Conservation (phyloP, 164 flowering plant species). For the Tetrastigma voinierianum region DNA sequence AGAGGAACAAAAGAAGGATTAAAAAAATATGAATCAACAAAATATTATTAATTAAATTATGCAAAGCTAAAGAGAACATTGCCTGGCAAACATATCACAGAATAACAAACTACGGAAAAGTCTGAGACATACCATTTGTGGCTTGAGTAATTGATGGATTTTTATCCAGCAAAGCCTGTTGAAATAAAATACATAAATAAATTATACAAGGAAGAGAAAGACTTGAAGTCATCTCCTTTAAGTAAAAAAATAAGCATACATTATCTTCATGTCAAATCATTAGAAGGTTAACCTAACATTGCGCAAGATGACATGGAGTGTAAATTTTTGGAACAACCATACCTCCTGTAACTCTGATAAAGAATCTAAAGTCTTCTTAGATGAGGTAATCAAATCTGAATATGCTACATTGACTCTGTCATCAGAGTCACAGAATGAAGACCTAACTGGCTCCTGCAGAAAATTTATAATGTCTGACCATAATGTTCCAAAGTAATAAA, state of each 20-base stretch:
- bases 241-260: not conserved
- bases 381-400: slow-evolving; percentile 57
- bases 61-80: not conserved
- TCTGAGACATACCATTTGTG: slow-evolving; percentile 46
- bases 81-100: not conserved
- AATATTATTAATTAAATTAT: too few relatives aligned
- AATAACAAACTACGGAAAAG: not conserved
- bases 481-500: not conserved
- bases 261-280: not conserved
- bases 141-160: slow-evolving; percentile 63
- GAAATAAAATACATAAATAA: not conserved
- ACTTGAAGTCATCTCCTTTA: not conserved
- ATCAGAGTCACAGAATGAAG: slow-evolving; percentile 51
- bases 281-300: not conserved
- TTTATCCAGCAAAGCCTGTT: slow-evolving; percentile 79
- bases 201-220: not conserved
- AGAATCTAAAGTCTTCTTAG: slow-evolving; percentile 67
- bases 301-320: not conserved
- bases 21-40: not conserved
- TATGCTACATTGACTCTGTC: slow-evolving; percentile 54
- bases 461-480: not conserved
- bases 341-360: slow-evolving; percentile 82
- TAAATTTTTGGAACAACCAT: slow-evolving; percentile 1
- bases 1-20: not conserved
- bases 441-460: slow-evolving; percentile 68